Evolutionary conservation across 2,329 filamentous ascomycete genomes (phyloP).

Genomic region (Daldinia sp.): DNA sequence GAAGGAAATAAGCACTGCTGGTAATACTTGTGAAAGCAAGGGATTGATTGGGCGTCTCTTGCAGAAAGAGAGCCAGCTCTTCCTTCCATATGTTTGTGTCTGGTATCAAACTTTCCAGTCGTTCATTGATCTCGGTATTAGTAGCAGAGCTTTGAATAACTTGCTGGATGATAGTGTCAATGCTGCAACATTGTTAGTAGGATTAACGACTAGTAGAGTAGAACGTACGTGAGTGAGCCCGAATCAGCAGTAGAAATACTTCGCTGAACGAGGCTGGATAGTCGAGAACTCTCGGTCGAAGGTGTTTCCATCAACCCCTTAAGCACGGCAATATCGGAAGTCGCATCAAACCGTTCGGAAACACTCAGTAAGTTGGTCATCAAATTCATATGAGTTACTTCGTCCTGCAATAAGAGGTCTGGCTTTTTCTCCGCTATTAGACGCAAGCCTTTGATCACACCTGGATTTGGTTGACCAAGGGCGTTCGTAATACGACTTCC

Average conservation of each 20-base stretch:
- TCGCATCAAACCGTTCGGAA: conserved; percentile 61
- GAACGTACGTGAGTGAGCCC: conserved; percentile 64
- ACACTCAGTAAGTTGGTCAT: conserved; percentile 66
- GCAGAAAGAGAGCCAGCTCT: conserved; percentile 69
- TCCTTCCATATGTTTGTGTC: conserved; percentile 72
- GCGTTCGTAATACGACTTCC: conserved; percentile 40
- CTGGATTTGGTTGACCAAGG: conserved; percentile 43
- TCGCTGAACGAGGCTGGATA: conserved; percentile 65
- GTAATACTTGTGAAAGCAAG: conserved; percentile 80
- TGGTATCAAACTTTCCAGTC: conserved; percentile 66
- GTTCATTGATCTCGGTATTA: conserved; percentile 45
- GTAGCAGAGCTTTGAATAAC: conserved; percentile 54
- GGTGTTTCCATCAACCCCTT: conserved; percentile 61
- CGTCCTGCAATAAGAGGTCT: conserved; percentile 59
- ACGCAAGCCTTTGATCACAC: conserved; percentile 61
- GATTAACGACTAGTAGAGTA: background rate
- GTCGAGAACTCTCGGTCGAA: conserved; percentile 57
- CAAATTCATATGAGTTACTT: conserved; percentile 61
- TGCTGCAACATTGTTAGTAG: conserved; percentile 52
- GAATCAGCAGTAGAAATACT: conserved; percentile 64
- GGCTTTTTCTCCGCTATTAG: conserved; percentile 61
- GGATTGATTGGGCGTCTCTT: conserved; percentile 67
- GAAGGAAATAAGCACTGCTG: conserved; percentile 76
- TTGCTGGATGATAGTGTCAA: conserved; percentile 67
- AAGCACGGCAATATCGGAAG: conserved; percentile 57